These are phyloP conservation scores for Cucumis hystrix DNA, from an alignment of 306 rosid species.

Conservation along the genomic window DNA sequence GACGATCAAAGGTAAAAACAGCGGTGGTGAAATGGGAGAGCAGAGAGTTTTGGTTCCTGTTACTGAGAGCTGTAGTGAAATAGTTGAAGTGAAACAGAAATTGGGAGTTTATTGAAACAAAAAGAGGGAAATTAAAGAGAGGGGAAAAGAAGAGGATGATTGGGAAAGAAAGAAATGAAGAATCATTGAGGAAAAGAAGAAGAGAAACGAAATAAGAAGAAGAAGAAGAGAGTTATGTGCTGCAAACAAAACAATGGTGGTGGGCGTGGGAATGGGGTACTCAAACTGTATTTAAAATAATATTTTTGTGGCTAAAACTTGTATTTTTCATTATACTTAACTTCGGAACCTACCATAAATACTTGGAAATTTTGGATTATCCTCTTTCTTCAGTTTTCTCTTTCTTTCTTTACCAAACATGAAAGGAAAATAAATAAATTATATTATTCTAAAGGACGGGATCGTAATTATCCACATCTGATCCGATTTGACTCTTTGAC, in stretches of 20 bases:
- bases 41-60: not conserved
- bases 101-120: not conserved
- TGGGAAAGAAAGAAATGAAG: not conserved
- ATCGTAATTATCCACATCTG: not conserved
- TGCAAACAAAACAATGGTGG: constrained; percentile 1
- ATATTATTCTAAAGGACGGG: not conserved
- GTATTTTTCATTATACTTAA: not conserved
- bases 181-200: not conserved
- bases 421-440: not conserved
- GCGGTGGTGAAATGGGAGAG: not conserved
- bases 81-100: not conserved
- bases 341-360: constrained; percentile 1
- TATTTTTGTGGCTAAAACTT: not conserved
- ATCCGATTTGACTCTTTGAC: constrained; percentile 2
- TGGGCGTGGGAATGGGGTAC: not conserved
- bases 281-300: not conserved
- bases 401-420: not conserved
- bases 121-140: not conserved
- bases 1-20: not conserved
- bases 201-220: too few species aligned
- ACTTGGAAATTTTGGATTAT: not conserved
- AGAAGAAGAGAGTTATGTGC: not conserved
- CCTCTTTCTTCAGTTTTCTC: not conserved
- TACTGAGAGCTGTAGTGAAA: not conserved
- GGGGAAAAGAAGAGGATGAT: not conserved